Evolutionary conservation across 2,329 filamentous ascomycete species (phyloP), one percentile per base, ranked within the genome.

Genomic region (Alternaria ethzedia): DNA sequence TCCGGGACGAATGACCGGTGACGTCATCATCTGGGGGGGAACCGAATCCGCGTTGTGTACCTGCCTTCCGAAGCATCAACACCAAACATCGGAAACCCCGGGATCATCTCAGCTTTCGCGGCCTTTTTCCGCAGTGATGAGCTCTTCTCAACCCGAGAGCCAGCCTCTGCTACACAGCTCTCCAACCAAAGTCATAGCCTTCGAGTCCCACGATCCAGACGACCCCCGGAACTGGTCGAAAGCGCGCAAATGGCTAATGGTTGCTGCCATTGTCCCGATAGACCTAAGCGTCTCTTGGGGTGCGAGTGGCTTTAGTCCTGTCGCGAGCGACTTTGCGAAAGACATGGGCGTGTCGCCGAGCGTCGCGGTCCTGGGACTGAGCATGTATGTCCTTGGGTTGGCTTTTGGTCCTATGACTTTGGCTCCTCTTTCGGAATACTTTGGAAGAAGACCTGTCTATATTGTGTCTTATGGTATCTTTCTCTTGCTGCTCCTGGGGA

Each of bases 291-390:
- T 79, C 28, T 76, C 73, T 15, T 85, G 82, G 79, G 82, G 81
- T 9, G 83, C 83, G 2, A 83, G 82, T 6, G 83, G 83, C 9
- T 85, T 83, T 68, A 84, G 82, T 3, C 83, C 84, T 1, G 81
- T 79, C 0, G 72, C 77, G 13, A 68, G 63, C n/a, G 80, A 82
- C 45, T 83, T 85, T 57, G 77, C 75, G 2, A 72, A 78, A 9
- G 80, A 83, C 15, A 82, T 85, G 59, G 72, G 75, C 12, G 72
- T 83, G 3, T 78, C 80, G 3, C 68, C 76, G 15, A 79, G 82
- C 45, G 71, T 83, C 20, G 82, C 80, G 2, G 83, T 82, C 0
- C 69, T 85, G 4, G 83, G 83, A 5, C 57, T 85, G 50, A 83
- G 80, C 47, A 70, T 85, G 54, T 85, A 84, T 61, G 78, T 85